A percentile compares a stretch with the other conserved stretches of the same genome.
Evolutionary conservation across 2,329 filamentous ascomycete genomes (phyloP).

Genomic region (Alternaria gaisen): DNA sequence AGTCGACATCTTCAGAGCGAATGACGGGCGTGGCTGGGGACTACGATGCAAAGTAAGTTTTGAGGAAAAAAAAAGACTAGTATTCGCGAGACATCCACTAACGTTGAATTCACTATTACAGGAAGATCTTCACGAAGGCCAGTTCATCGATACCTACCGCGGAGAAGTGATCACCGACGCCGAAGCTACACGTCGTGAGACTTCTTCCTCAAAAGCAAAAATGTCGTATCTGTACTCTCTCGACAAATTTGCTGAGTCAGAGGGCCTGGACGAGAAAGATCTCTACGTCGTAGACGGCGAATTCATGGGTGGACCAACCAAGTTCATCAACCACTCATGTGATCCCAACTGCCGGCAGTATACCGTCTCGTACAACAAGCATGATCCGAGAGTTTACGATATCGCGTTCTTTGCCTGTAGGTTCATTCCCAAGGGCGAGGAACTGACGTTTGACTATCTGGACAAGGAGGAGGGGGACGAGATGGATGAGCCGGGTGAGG

Average conservation of each 20-base stretch:
- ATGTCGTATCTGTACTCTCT: slow-evolving; percentile 82
- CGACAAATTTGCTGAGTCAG: slow-evolving; percentile 78
- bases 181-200: slow-evolving; percentile 72
- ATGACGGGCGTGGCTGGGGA: slow-evolving; percentile 76
- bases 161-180: slow-evolving; percentile 64
- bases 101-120: neutral
- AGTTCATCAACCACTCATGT: slow-evolving; percentile 86
- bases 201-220: slow-evolving; percentile 66
- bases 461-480: slow-evolving; percentile 67
- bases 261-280: slow-evolving; percentile 56
- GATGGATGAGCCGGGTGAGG: slow-evolving; percentile 60
- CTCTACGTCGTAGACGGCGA: slow-evolving; percentile 69
- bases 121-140: slow-evolving; percentile 71
- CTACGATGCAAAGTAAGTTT: slow-evolving; percentile 64
- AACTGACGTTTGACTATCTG: slow-evolving; percentile 83
- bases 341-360: slow-evolving; percentile 82
- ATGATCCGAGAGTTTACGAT: slow-evolving; percentile 78
- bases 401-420: slow-evolving; percentile 77
- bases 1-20: slow-evolving; percentile 79
- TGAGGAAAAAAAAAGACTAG: neutral
- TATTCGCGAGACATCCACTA: neutral
- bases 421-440: slow-evolving; percentile 70
- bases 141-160: slow-evolving; percentile 82
- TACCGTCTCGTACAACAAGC: slow-evolving; percentile 78
- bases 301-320: slow-evolving; percentile 78